Evolutionary conservation across 208 protist species (phyloP), one percentile per base, ranked within the genome.

Genomic region (Crithidia fasciculata): DNA sequence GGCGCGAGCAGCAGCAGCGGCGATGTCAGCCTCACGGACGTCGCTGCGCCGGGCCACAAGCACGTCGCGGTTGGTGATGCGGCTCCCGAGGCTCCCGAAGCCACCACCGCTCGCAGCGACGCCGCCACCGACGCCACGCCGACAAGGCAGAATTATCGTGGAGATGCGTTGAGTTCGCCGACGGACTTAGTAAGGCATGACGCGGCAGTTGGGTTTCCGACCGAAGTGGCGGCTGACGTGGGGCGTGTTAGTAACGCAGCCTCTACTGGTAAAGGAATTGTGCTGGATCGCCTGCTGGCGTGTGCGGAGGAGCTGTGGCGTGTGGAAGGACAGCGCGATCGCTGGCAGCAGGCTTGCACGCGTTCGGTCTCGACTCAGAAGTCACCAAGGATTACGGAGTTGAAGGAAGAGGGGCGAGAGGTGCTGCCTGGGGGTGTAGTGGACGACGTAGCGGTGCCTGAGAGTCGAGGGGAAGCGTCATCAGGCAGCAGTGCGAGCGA

Each of bases 21-120:
- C 54, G 54, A 58, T 28, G 54, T 58, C 19, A 58, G 54, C 54
- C 54, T 58, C 18, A 40, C 54, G 54, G 54, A 58, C 54, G 54
- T 13, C 4, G 54, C 54, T 13, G 7, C 54, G n/a, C 54, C 8
- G 4, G 7, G 28, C 19, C 19, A 28, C 28, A 28, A 28, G 28
- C 28, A 28, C 28, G 28, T 28, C 28, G 28, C 28, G 28, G 28
- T 28, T 28, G 28, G 28, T 28, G 28, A 28, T 1, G 28, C 28
- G 28, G 28, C 28, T 28, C 28, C 28, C 28, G 1, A 28, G 28
- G 28, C 19, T 13, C 19, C 6, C 16, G 54, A 58, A 58, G 54
- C 12, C 12, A 16, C 54, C 54, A 0, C 12, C 28, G 57, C 57
- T 45, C 39, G 15, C 8, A 6, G 52, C 18, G 52, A 56, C 52